Conservation (phyloP, 495 filamentous ascomycete genomes). For the Penicillium herquei region DNA sequence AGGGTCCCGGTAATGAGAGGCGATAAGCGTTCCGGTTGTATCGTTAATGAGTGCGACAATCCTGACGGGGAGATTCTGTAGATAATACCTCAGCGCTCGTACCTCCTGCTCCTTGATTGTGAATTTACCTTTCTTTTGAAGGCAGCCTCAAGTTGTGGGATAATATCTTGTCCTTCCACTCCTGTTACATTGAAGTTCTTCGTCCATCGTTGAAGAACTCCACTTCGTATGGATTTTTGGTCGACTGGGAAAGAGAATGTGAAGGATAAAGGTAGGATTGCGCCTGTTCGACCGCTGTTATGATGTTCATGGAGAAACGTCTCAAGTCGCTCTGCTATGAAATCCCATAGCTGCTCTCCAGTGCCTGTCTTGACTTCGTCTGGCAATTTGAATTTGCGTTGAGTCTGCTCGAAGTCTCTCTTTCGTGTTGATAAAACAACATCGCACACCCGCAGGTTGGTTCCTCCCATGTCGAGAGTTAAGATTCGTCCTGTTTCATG, state of each 20-base stretch:
- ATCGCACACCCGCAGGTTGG: conserved; percentile 90
- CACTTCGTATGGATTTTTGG: conserved; percentile 84
- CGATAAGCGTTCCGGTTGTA: conserved; percentile 91
- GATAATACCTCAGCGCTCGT: no score
- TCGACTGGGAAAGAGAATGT: conserved; percentile 94
- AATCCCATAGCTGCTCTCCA: conserved; percentile 83
- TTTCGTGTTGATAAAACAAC: conserved; percentile 75
- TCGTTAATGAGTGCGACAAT: conserved; percentile 90
- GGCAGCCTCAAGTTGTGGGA: conserved; percentile 81
- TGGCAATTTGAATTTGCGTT: conserved; percentile 89
- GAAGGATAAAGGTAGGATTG: conserved; percentile 74
- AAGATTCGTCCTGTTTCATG: conserved; percentile 82
- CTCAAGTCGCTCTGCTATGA: conserved; percentile 84
- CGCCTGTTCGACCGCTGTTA: conserved; percentile 43
- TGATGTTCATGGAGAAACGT: conserved; percentile 84
- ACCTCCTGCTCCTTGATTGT: no score
- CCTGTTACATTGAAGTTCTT: conserved; percentile 92
- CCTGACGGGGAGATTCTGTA: conserved; percentile 77
- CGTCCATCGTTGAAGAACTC: conserved; percentile 90
- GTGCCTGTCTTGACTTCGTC: conserved; percentile 81
- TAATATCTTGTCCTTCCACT: conserved; percentile 87
- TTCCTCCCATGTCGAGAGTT: conserved; percentile 94
- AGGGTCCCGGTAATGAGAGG: conserved; percentile 82
- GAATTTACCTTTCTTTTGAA: conserved; percentile 60
- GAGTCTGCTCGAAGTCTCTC: conserved; percentile 88